Evolutionary conservation across 1,284 basidiomycete species (phyloP).

Genomic region (Melampsora americana): DNA sequence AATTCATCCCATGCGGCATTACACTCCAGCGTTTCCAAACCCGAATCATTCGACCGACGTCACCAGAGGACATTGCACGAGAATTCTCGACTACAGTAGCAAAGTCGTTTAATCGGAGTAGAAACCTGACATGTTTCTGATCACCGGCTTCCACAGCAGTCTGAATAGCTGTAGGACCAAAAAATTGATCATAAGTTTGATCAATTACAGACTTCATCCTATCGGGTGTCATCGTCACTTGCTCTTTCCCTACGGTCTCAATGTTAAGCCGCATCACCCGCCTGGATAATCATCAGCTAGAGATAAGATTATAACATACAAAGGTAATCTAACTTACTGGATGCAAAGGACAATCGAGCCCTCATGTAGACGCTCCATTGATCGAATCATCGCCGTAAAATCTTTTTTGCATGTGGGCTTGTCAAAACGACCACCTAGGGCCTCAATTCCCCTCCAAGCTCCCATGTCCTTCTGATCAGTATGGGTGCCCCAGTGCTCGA

Average conservation of each 20-base stretch:
- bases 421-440: too few relatives aligned
- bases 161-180: not conserved
- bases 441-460: too few relatives aligned
- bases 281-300: too few relatives aligned
- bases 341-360: too few relatives aligned
- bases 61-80: not conserved
- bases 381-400: too few relatives aligned
- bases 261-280: too few relatives aligned
- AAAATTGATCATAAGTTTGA: not conserved
- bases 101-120: conserved; percentile 5
- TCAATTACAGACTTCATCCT: not conserved
- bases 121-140: not conserved
- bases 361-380: too few relatives aligned
- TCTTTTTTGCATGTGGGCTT: too few relatives aligned
- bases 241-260: too few relatives aligned
- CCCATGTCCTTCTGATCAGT: too few relatives aligned
- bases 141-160: not conserved
- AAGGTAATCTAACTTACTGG: conserved; percentile 4
- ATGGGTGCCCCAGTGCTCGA: too few relatives aligned
- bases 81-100: not conserved
- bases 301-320: not conserved
- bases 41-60: not conserved
- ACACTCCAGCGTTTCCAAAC: conserved; percentile 14
- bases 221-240: too few relatives aligned
- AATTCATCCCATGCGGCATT: not conserved